These are phyloP conservation scores for Annulohypoxylon nitens DNA, from an alignment of 495 filamentous ascomycete species.

Conservation along the genomic window DNA sequence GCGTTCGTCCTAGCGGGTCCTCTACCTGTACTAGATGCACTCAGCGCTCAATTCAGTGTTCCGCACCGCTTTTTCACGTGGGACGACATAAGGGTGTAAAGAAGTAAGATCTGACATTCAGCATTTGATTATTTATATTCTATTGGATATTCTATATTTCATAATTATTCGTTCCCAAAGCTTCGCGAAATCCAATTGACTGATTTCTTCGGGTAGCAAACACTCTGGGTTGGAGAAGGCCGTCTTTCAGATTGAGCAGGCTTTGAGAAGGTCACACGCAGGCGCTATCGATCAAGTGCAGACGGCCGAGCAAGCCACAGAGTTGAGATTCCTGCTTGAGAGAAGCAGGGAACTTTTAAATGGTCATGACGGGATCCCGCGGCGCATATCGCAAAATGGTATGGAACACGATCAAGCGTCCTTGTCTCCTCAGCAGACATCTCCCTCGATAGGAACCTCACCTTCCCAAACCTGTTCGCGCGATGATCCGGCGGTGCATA, in stretches of 20 bases:
- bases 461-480: conserved; percentile 49
- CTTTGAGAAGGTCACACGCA: conserved; percentile 71
- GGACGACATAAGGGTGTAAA: conserved; percentile 81
- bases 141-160: not conserved
- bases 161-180: not conserved
- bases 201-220: conserved; percentile 63
- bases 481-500: conserved; percentile 40
- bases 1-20: conserved; percentile 62
- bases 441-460: conserved; percentile 50
- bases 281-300: conserved; percentile 60
- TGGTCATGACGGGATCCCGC: conserved; percentile 37
- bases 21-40: conserved; percentile 73
- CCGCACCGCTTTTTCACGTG: conserved; percentile 75
- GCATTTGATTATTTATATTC: not conserved
- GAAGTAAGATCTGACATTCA: conserved; percentile 64
- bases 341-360: conserved; percentile 59
- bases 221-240: conserved; percentile 80
- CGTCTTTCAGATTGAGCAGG: conserved; percentile 78
- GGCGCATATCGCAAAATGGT: conserved; percentile 34
- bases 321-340: conserved; percentile 68
- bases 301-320: conserved; percentile 66
- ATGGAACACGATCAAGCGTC: conserved; percentile 42
- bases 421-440: conserved; percentile 47
- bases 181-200: conserved; percentile 35
- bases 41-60: conserved; percentile 69